Percentiles rank a stretch among this genome's conserved stretches.
Evolutionary conservation across 2,329 filamentous ascomycete genomes (phyloP).

Genomic region (Alternaria postmessia): DNA sequence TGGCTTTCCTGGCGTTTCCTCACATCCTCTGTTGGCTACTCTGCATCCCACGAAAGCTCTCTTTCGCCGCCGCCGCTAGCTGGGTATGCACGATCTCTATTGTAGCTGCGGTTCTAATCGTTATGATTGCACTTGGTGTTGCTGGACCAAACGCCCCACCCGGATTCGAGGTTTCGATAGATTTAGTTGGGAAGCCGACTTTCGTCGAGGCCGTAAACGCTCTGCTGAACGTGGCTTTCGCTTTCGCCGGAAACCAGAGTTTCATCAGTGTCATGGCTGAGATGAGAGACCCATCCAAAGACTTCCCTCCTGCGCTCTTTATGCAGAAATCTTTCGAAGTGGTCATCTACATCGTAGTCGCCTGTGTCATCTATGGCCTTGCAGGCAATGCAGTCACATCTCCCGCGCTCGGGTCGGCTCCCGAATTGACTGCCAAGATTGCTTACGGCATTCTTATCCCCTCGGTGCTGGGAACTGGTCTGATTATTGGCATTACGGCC

Average conservation of each 20-base stretch:
- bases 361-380: conserved; percentile 73
- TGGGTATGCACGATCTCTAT: conserved; percentile 66
- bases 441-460: conserved; percentile 74
- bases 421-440: conserved; percentile 65
- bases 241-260: conserved; percentile 70
- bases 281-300: conserved; percentile 63
- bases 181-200: conserved; percentile 35
- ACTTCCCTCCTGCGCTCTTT: conserved; percentile 69
- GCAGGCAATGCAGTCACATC: conserved; percentile 68
- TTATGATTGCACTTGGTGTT: conserved; percentile 71
- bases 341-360: conserved; percentile 68
- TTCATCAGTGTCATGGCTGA: conserved; percentile 74
- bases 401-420: conserved; percentile 71
- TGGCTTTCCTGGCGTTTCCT: conserved; percentile 69
- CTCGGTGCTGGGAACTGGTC: conserved; percentile 74
- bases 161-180: conserved; percentile 34
- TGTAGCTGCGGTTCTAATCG: conserved; percentile 68
- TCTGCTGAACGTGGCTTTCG: conserved; percentile 70
- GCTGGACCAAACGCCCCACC: conserved; percentile 49
- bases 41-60: conserved; percentile 68
- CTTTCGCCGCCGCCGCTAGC: conserved; percentile 68
- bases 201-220: conserved; percentile 40
- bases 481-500: conserved; percentile 73
- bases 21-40: conserved; percentile 67
- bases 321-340: conserved; percentile 64